Percentiles rank a stretch among this genome's conserved stretches.
Conservation (phyloP, 768 basidiomycete genomes). For the Mrakia blollopis region DNA sequence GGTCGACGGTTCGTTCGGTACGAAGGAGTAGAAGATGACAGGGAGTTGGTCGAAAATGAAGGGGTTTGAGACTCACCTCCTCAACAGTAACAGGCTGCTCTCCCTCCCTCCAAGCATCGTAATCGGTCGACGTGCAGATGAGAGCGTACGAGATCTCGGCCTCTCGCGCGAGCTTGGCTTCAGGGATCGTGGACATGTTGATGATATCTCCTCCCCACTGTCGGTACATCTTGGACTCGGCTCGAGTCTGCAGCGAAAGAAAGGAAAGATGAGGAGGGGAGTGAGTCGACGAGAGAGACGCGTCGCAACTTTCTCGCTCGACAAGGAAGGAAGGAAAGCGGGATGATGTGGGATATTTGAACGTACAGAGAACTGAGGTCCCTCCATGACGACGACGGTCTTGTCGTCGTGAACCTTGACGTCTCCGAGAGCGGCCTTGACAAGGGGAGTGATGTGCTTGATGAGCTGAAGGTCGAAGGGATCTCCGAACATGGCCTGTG, state of each 20-base stretch:
- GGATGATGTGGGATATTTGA: not conserved
- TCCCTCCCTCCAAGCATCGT: slow-evolving; percentile 86
- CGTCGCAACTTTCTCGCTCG: not conserved
- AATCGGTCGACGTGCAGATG: slow-evolving; percentile 75
- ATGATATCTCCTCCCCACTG: slow-evolving; percentile 72
- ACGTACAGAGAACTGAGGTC: slow-evolving; percentile 65
- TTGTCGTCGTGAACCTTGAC: slow-evolving; percentile 73
- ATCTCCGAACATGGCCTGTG: slow-evolving; percentile 75
- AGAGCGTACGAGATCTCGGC: slow-evolving; percentile 94
- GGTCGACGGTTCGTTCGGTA: too few relatives aligned
- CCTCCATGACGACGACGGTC: slow-evolving; percentile 54
- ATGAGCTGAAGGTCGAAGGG: slow-evolving; percentile 68
- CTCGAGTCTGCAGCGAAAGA: slow-evolving; percentile 56
- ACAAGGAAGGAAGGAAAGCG: not conserved
- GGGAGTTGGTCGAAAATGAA: not conserved
- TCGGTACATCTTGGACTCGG: slow-evolving; percentile 74
- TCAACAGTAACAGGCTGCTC: slow-evolving; percentile 79
- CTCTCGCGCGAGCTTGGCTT: slow-evolving; percentile 94
- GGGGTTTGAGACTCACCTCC: slow-evolving; percentile 25
- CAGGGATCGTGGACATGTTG: slow-evolving; percentile 74
- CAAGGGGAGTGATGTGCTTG: slow-evolving; percentile 60
- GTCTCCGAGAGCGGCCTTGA: slow-evolving; percentile 51
- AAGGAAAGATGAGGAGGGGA: not conserved
- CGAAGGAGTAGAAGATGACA: not conserved
- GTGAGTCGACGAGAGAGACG: not conserved